These are phyloP conservation scores for Cetradonia linearis DNA, from an alignment of 495 filamentous ascomycete genomes.

Conservation along the genomic window DNA sequence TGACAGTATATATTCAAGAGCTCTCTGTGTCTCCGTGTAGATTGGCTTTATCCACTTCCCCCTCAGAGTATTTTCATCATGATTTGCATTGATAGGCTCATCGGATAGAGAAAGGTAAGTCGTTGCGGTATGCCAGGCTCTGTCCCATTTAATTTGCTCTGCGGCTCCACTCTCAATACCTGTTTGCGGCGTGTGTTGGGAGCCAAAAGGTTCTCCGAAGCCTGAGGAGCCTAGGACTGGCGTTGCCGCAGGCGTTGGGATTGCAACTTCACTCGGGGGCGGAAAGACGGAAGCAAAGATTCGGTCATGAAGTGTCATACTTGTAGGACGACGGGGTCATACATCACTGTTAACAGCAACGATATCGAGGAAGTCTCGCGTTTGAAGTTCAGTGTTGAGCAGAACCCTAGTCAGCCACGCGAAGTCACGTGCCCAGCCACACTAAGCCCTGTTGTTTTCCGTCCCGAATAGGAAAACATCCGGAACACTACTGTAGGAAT, in stretches of 20 bases:
- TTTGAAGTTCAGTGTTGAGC: no score
- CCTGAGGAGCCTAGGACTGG: conserved; percentile 24
- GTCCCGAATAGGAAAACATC: no score
- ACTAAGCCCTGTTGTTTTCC: no score
- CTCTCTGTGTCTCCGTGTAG: conserved; percentile 15
- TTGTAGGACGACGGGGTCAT: neutral
- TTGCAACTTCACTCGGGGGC: conserved; percentile 32
- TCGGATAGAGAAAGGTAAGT: conserved; percentile 49
- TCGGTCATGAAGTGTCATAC: conserved; percentile 32
- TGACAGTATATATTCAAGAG: conserved; percentile 19
- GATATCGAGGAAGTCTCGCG: no score
- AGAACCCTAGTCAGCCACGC: no score
- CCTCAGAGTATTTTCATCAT: conserved; percentile 16
- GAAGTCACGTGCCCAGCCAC: no score
- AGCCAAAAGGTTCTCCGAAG: conserved; percentile 26
- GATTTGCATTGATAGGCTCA: conserved; percentile 18
- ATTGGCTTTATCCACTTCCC: conserved; percentile 22
- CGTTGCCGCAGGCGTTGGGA: conserved; percentile 30
- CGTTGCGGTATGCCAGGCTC: conserved; percentile 60
- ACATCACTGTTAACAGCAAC: no score
- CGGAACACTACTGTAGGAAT: no score
- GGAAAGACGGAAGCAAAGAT: conserved; percentile 46
- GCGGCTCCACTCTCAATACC: conserved; percentile 20
- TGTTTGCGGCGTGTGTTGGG: conserved; percentile 21
- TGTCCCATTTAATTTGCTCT: conserved; percentile 54